Conservation (phyloP, 495 filamentous ascomycete genomes). For the Penicillium roqueforti region DNA sequence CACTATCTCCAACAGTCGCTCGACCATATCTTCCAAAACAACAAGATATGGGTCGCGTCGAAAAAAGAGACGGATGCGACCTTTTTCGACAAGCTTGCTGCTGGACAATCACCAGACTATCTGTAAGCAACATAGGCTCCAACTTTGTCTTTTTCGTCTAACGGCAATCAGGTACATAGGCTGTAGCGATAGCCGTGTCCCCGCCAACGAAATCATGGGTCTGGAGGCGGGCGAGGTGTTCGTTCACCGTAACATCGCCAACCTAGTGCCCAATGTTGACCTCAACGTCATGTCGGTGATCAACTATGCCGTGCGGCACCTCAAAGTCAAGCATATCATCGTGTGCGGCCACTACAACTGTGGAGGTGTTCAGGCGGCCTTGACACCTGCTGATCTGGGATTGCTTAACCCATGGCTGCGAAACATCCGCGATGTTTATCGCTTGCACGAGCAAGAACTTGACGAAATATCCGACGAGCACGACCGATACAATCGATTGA, state of each 20-base stretch:
- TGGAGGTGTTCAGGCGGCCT: conserved; percentile 67
- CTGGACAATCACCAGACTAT: conserved; percentile 66
- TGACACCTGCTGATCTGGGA: conserved; percentile 61
- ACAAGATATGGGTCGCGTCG: conserved; percentile 62
- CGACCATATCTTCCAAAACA: conserved; percentile 39
- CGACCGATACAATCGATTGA: conserved; percentile 49
- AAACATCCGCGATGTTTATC: conserved; percentile 60
- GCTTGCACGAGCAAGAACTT: conserved; percentile 37
- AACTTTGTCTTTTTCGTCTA: not conserved
- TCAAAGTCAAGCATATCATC: conserved; percentile 76
- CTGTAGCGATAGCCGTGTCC: conserved; percentile 78
- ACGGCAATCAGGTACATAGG: conserved; percentile 55
- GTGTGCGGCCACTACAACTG: conserved; percentile 79
- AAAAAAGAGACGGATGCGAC: conserved; percentile 58
- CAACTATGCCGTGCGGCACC: conserved; percentile 68
- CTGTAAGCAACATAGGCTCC: conserved; percentile 50
- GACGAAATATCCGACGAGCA: conserved; percentile 49
- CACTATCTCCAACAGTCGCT: conserved; percentile 13
- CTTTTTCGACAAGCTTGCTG: conserved; percentile 63
- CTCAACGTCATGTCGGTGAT: conserved; percentile 68
- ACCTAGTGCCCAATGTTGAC: conserved; percentile 71
- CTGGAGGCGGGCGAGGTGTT: conserved; percentile 84
- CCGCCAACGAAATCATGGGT: conserved; percentile 76
- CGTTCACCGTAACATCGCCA: conserved; percentile 89
- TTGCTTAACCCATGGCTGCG: conserved; percentile 75